Base-by-base conservation (phyloP, 2,329 filamentous ascomycete species). In the Curvularia hawaiiensis region DNA sequence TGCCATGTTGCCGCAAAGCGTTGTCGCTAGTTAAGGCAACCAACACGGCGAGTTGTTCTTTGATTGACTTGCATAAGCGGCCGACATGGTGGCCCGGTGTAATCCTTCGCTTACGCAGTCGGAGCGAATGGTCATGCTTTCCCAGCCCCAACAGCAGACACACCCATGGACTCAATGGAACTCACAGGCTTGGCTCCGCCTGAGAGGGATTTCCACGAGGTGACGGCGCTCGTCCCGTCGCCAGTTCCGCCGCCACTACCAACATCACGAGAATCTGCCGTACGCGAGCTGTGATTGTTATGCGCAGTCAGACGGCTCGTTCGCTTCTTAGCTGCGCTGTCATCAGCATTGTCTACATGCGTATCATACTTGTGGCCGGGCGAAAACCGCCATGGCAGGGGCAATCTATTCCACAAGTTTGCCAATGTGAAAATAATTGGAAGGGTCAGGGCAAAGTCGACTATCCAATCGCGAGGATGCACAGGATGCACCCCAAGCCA, bases 31-130 rank as follows among this genome's bases (percentile, higher is more conserved):
- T 30, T 39, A 50, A 50, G 35, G 33, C 22, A 26, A 14, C 33
- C 47, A 26, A 20, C 22, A 26, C 16, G n/a, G n/a, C 33, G 28
- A 30, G 16, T n/a, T 28, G 0, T 22, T 31, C 26, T 35, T 48
- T 46, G 20, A 26, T 45, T 52, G 52, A 49, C 44, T 22, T 62
- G 60, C 61, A 60, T 44, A 30, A 11, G 50, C 41, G 30, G 26
- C 39, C 33, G 9, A 31, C 46, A 39, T 31, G 20, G 44, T 43
- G 45, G 24, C 45, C 47, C 31, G 51, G 39, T 24, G 11, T 24
- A 52, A 44, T 31, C 48, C 31, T 35, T 60, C 50, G 58, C 58
- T 51, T 60, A 22, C 45, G 33, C 33, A 24, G 33, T 52, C 46
- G 46, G 49, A 53, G 40, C 48, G 24, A 60, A 60, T 50, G 38